Percentiles rank a stretch among this genome's conserved stretches.
Conservation (phyloP, 2,329 filamentous ascomycete genomes). For the Venturiaceae sp. region DNA sequence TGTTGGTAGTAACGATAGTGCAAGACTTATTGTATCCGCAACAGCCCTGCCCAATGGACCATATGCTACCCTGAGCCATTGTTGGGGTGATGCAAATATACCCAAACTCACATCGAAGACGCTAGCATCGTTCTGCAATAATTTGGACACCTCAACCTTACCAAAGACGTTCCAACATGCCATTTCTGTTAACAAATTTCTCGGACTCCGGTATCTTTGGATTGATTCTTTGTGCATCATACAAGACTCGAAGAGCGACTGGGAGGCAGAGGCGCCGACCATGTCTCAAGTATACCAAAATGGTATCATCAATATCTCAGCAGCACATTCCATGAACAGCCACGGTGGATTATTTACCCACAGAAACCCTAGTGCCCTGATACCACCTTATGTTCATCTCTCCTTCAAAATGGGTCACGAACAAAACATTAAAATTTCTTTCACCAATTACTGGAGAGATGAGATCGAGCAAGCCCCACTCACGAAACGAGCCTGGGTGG, state of each 20-base stretch:
- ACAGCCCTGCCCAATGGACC: too few species aligned
- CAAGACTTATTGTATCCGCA: too few species aligned
- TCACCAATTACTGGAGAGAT: background rate
- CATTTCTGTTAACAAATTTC: background rate
- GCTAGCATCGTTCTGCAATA: background rate
- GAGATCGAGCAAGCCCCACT: slow-evolving; percentile 10
- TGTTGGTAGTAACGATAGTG: too few species aligned
- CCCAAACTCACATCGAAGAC: background rate
- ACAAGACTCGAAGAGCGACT: background rate
- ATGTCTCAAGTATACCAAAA: background rate
- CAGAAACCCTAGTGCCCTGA: background rate
- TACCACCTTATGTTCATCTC: background rate
- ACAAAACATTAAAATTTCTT: background rate
- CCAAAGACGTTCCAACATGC: background rate
- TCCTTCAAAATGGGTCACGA: background rate
- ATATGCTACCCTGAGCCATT: background rate
- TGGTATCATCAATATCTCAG: slow-evolving; percentile 2
- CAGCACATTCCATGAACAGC: background rate
- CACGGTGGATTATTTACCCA: background rate
- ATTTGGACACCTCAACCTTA: background rate
- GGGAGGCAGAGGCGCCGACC: background rate
- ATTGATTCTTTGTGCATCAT: background rate
- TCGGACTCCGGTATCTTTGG: background rate
- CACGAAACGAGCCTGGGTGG: background rate
- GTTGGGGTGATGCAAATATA: background rate